Evolutionary conservation across 1,284 basidiomycete genomes (phyloP).

Genomic region (Melanopsichium pennsylvanicum): DNA sequence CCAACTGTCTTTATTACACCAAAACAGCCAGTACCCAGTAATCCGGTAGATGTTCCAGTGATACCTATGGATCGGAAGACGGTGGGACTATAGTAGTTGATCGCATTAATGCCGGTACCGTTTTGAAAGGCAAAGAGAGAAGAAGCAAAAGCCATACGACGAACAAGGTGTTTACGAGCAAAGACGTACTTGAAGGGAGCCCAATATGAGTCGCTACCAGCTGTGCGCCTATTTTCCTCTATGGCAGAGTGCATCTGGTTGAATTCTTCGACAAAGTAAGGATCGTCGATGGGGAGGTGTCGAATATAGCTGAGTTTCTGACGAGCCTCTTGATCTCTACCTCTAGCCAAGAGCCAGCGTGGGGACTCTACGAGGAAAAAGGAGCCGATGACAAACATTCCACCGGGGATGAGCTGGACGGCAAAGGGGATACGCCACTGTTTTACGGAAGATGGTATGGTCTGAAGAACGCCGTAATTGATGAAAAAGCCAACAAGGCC

Average conservation of each 20-base stretch:
- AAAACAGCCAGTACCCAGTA: conserved; percentile 79
- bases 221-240: conserved; percentile 3
- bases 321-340: conserved; percentile 60
- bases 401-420: conserved; percentile 71
- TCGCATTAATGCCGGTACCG: conserved; percentile 57
- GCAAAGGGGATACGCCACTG: conserved; percentile 71
- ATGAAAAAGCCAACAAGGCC: conserved; percentile 64
- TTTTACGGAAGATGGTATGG: conserved; percentile 63
- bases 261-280: conserved; percentile 51
- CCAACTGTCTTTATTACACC: conserved; percentile 80
- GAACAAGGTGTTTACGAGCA: conserved; percentile 14
- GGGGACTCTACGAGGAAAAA: conserved; percentile 72
- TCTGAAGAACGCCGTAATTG: conserved; percentile 68
- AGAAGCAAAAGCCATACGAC: conserved; percentile 11
- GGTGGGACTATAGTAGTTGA: conserved; percentile 67
- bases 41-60: conserved; percentile 68
- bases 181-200: conserved; percentile 48
- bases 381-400: conserved; percentile 63
- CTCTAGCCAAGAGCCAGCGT: conserved; percentile 73
- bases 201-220: conserved; percentile 30
- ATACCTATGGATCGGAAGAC: conserved; percentile 71
- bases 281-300: conserved; percentile 51
- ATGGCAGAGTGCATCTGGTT: conserved; percentile 13
- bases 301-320: conserved; percentile 53
- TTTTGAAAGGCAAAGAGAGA: conserved; percentile 27